Evolutionary conservation across 257 asterid species (phyloP).

Genomic region (Salvia hispanica): DNA sequence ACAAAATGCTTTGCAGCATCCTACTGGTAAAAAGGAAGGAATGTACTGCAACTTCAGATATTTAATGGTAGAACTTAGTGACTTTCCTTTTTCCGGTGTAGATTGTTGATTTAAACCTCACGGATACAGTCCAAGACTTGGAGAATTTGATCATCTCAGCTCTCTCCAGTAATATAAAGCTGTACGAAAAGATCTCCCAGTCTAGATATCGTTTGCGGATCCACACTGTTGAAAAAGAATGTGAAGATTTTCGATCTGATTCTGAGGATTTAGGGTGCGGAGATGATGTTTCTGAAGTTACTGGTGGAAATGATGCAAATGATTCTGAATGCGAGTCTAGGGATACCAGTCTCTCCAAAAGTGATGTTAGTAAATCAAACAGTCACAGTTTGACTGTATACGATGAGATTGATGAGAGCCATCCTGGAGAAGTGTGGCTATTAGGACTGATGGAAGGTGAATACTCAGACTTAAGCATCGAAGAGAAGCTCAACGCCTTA

Average conservation of each 20-base stretch:
- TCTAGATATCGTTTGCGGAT: slow-evolving; percentile 83
- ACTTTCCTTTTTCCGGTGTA: slow-evolving; percentile 42
- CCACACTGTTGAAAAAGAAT: slow-evolving; percentile 56
- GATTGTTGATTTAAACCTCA: slow-evolving; percentile 75
- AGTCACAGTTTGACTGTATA: slow-evolving; percentile 35
- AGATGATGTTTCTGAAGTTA: slow-evolving; percentile 69
- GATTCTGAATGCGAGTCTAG: slow-evolving; percentile 60
- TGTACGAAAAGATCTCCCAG: slow-evolving; percentile 90
- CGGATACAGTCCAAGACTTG: slow-evolving; percentile 47
- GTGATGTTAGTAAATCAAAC: slow-evolving; percentile 38
- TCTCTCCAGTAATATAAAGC: slow-evolving; percentile 80
- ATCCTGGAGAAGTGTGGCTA: slow-evolving; percentile 92
- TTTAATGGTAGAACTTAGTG: slow-evolving; percentile 24
- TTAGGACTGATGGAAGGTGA: slow-evolving; percentile 95
- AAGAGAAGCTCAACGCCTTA: slow-evolving; percentile 80
- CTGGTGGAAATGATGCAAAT: slow-evolving; percentile 52
- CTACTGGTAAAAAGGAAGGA: slow-evolving; percentile 5
- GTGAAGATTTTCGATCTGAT: slow-evolving; percentile 60
- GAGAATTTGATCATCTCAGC: slow-evolving; percentile 67
- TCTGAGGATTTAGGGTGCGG: slow-evolving; percentile 70
- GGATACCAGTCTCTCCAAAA: slow-evolving; percentile 48
- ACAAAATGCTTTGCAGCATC: slow-evolving; percentile 15
- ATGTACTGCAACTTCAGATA: slow-evolving; percentile 26
- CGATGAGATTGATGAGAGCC: slow-evolving; percentile 95
- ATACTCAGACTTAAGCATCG: slow-evolving; percentile 86